Percentiles rank a stretch among this genome's conserved stretches.
These are phyloP conservation scores for Solanum pimpinellifolium DNA, from an alignment of 257 asterid genomes.

Conservation along the genomic window DNA sequence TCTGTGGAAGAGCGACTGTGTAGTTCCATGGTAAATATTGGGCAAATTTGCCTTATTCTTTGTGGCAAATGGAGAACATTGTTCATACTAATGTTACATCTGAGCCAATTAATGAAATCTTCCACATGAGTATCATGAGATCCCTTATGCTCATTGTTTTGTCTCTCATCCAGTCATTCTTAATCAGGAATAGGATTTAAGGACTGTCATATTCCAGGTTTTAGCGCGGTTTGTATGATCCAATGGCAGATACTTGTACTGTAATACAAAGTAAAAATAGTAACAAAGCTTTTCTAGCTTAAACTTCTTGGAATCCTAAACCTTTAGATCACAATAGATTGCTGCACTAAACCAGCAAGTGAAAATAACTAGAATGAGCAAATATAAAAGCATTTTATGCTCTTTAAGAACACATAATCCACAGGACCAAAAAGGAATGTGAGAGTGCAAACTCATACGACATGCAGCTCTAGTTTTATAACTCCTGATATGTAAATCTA, in stretches of 20 bases:
- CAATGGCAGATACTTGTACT: neutral
- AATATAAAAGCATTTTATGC: neutral
- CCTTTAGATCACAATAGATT: neutral
- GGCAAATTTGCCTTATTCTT: slow-evolving; percentile 9
- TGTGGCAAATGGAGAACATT: neutral
- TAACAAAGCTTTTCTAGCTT: neutral
- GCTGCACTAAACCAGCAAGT: neutral
- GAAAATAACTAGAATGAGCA: neutral
- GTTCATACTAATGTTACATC: neutral
- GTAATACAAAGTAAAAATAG: neutral
- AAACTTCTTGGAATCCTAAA: neutral
- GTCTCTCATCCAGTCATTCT: neutral
- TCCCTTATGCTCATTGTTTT: neutral
- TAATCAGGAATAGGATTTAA: neutral
- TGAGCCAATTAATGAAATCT: neutral
- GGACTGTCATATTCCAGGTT: neutral
- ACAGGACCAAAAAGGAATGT: neutral
- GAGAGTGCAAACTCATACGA: neutral
- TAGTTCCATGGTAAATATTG: neutral
- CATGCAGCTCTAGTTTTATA: neutral
- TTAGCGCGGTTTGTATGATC: neutral
- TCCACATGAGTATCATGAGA: neutral
- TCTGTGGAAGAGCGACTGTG: neutral
- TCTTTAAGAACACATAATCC: neutral
- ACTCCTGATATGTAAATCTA: neutral